Conservation (phyloP, 495 filamentous ascomycete species). For the Tuber borchii region DNA sequence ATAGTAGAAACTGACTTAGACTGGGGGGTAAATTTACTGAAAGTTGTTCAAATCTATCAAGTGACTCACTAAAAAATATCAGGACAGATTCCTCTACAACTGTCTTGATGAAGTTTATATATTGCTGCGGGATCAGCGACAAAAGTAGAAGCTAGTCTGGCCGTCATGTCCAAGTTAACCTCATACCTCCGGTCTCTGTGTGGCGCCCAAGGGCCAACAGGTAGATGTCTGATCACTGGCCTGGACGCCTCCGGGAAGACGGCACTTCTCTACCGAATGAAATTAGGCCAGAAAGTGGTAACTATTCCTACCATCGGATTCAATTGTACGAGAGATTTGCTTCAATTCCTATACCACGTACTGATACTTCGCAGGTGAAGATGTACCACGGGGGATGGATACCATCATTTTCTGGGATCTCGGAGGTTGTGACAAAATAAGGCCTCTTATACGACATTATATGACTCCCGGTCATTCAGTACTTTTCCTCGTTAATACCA, state of each 20-base stretch:
- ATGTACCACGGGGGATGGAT: constrained; percentile 9
- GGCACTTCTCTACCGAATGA: constrained; percentile 24
- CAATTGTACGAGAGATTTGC: constrained; percentile 11
- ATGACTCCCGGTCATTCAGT: constrained; percentile 16
- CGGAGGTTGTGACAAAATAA: constrained; percentile 28
- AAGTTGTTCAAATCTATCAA: background rate
- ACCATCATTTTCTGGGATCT: constrained; percentile 25
- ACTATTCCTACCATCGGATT: constrained; percentile 32
- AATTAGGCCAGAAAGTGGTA: constrained; percentile 4
- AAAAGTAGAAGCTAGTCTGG: background rate
- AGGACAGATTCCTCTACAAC: background rate
- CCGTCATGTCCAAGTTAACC: constrained; percentile 18
- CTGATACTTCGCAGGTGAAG: constrained; percentile 11
- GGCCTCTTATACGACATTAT: constrained; percentile 23
- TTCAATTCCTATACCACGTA: background rate
- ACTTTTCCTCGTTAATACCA: constrained; percentile 23
- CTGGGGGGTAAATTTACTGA: background rate
- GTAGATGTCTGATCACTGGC: constrained; percentile 20
- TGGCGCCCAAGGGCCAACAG: background rate
- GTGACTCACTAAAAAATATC: background rate
- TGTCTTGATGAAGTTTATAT: background rate
- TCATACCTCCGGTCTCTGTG: constrained; percentile 23
- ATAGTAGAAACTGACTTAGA: background rate
- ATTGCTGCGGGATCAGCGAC: background rate
- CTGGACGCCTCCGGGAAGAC: constrained; percentile 19